Conservation (phyloP, 495 filamentous ascomycete genomes). For the Clohesyomyces aquaticus region DNA sequence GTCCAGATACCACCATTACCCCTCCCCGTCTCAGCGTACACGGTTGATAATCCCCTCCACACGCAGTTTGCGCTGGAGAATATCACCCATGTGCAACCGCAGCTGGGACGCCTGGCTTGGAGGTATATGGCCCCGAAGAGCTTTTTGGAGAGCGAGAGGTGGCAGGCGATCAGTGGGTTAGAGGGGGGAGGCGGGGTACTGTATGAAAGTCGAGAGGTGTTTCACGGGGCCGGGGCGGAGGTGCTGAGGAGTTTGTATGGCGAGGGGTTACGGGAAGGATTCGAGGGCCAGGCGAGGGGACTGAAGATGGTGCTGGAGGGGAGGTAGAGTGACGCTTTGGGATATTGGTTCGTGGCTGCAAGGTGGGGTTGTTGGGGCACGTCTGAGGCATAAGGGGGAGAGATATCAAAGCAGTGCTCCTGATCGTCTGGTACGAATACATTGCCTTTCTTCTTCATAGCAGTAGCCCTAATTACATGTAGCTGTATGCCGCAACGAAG, state of each 20-base stretch:
- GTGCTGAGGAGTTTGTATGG: slow-evolving; percentile 15
- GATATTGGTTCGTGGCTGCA: neutral
- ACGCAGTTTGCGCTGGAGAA: slow-evolving; percentile 26
- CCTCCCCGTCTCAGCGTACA: slow-evolving; percentile 26
- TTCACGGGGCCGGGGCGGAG: slow-evolving; percentile 14
- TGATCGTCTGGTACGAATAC: no score
- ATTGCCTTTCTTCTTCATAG: no score
- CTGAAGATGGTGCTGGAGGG: slow-evolving; percentile 24
- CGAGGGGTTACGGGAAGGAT: slow-evolving; percentile 25
- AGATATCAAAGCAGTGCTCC: no score
- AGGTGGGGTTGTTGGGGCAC: neutral
- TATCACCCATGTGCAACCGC: slow-evolving; percentile 31
- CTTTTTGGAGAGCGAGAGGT: slow-evolving; percentile 24
- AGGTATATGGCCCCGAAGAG: slow-evolving; percentile 22
- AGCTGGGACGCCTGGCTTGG: slow-evolving; percentile 30
- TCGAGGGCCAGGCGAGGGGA: slow-evolving; percentile 28
- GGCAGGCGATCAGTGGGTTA: slow-evolving; percentile 3
- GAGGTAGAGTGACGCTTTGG: no score
- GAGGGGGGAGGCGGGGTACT: slow-evolving; percentile 27
- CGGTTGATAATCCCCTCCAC: slow-evolving; percentile 27
- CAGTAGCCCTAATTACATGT: no score
- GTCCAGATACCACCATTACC: slow-evolving; percentile 30
- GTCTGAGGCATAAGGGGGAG: neutral
- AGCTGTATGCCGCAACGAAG: no score
- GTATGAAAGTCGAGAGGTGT: slow-evolving; percentile 39